Evolutionary conservation across 1,139 yeast species (phyloP), one percentile per base, ranked within the genome.

Genomic region (Suhomyces panamericanus): DNA sequence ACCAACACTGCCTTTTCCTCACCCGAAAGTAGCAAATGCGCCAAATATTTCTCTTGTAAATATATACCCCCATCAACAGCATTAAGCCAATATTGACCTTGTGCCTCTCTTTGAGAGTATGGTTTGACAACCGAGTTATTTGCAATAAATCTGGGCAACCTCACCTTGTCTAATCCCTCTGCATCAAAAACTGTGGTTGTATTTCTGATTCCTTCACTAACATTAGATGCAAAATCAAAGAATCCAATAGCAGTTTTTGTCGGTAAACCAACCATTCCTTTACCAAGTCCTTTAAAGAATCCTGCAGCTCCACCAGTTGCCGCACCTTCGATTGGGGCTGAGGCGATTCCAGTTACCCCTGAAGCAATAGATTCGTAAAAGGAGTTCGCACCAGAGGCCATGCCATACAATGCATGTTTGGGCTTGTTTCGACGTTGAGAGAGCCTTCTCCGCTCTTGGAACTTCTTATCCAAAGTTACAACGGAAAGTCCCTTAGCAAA

Each of bases 221-320:
- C 84, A 65, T 89, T 91, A 39, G 89, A 86, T 0, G 99, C 96
- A 53, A 95, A 73, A 61, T 95, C 99, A 57, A 95, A 85, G 29
- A 93, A 64, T 7, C 99, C 99, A 58, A 93, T 90, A 0, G 97
- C 96, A 0, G 99, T 89, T 66, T 95, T 95, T 0, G 99, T 90
- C 0, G 99, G 99, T 32, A 95, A 69, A 0, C 99, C 99, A 44
- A 95, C 81, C 17, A 95, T 62, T n/a, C 99, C 99, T 57, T 85
- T 87, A 7, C 99, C 99, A 9, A 95, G 63, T 0, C 99, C 99
- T 60, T 82, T 88, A 67, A 95, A 83, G 61, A 95, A 93, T 0
- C 99, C 99, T 1, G 83, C 73, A 0, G 98, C 83, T 10, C 98
- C 99, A 38, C 85, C 96, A 44, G 78, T 74, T 20, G 76, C 75